Evolutionary conservation across 495 filamentous ascomycete species (phyloP), one percentile per base, ranked within the genome.

Genomic region (Trichoderma gamsii): DNA sequence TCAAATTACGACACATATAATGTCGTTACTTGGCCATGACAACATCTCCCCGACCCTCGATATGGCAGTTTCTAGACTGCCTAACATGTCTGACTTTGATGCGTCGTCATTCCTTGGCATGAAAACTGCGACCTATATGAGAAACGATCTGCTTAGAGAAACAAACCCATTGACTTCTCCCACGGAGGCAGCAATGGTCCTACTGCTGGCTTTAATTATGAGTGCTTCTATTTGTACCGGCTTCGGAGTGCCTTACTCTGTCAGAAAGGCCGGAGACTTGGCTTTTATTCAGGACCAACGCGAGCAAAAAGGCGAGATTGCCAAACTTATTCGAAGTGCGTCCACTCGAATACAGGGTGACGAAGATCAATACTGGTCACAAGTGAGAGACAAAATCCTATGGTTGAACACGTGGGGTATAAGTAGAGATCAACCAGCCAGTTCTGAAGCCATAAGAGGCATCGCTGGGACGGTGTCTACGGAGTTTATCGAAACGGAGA

Each of bases 401-500:
- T 97, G 93, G 93, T 85, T 97, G 38, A 85, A 86, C 72, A 85
- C 88, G 74, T 96, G 93, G 93, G 89, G 87, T 3, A 83, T 79
- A 13, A 43, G 71, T 75, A 66, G 74, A 70, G 27, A 72, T 68
- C 67, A 67, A 43, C 68, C 56, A 46, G 66, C 76, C 44, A 52
- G 70, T 32, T 68, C 70, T 7, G 66, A 65, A 49, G 70, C 65
- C 13, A 79, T 80, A 61, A 80, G 82, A 68, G 93, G 93, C 1
- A 78, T 96, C 18, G 89, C 96, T 69, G 87, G 90, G 72, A 84
- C 81, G 72, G 72, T 95, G n/a, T 76, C 86, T 27, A 81, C 76
- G 63, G 82, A 86, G 3, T 82, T 82, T 25, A 73, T 97, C 63
- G 92, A 96, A 71, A 81, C 81, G 12, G 90, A 94, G 75, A 83